phyloP scores from a whole-genome alignment of 345 rosid genomes.

The Gossypium australe region DNA sequence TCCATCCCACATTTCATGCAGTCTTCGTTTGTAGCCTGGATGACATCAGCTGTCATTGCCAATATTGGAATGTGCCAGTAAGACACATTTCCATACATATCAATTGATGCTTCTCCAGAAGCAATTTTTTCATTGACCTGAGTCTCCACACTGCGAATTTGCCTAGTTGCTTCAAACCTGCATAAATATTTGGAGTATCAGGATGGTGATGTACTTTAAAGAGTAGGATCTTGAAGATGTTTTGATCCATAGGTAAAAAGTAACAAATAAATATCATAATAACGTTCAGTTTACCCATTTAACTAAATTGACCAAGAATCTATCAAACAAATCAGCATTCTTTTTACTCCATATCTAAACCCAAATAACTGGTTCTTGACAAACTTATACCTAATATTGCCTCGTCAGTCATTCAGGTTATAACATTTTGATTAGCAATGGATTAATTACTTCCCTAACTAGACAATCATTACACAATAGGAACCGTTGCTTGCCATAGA shows the following conservation, averaged over 20 bases:
- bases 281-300: neutral
- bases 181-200: constrained; percentile 5
- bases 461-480: neutral
- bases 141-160: constrained; percentile 51
- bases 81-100: constrained; percentile 33
- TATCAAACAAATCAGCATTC: neutral
- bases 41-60: constrained; percentile 96
- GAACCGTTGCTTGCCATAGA: neutral
- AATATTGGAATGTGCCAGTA: constrained; percentile 72
- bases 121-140: constrained; percentile 46
- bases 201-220: neutral
- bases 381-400: neutral
- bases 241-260: neutral
- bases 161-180: constrained; percentile 86
- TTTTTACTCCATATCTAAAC: neutral
- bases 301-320: neutral
- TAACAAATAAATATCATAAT: neutral
- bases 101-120: constrained; percentile 44
- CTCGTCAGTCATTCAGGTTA: neutral
- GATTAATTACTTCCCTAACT: neutral
- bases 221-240: neutral
- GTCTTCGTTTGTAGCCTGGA: constrained; percentile 66
- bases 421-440: neutral
- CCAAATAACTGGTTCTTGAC: neutral
- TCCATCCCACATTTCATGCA: constrained; percentile 87